These are phyloP conservation scores for Chaetomidium leptoderma DNA, from an alignment of 495 filamentous ascomycete species.

Conservation along the genomic window DNA sequence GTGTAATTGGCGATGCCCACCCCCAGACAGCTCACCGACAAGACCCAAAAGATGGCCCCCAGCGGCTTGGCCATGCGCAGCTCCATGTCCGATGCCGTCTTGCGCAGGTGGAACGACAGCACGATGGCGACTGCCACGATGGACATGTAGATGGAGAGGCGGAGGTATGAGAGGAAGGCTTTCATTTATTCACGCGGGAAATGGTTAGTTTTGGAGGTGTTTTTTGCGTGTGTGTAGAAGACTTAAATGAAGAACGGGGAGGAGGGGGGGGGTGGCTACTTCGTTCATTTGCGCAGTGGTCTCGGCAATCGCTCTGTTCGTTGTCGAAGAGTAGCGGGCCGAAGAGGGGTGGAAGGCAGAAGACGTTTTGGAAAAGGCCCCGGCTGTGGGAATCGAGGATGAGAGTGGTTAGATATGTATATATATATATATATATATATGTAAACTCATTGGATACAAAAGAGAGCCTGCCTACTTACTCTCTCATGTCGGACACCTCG, in stretches of 20 bases:
- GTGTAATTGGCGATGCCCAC: slow-evolving; percentile 84
- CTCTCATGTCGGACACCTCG: slow-evolving; percentile 7
- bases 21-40: slow-evolving; percentile 68
- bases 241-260: not conserved
- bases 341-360: slow-evolving; percentile 66
- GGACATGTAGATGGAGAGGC: slow-evolving; percentile 85
- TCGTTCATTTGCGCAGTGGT: slow-evolving; percentile 74
- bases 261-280: slow-evolving; percentile 42
- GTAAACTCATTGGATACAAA: too few species aligned
- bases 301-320: slow-evolving; percentile 76
- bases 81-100: slow-evolving; percentile 64
- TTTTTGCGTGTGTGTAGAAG: not conserved
- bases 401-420: not conserved
- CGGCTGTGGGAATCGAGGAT: not conserved
- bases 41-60: slow-evolving; percentile 80
- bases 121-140: slow-evolving; percentile 86
- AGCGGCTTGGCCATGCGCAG: slow-evolving; percentile 73
- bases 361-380: slow-evolving; percentile 26
- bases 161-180: slow-evolving; percentile 90
- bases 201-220: not conserved
- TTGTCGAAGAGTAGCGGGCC: slow-evolving; percentile 88
- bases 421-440: too few species aligned
- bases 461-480: too few species aligned
- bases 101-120: slow-evolving; percentile 85
- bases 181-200: not conserved